Evolutionary conservation across 768 basidiomycete genomes (phyloP).

Genomic region (Boletales sp.): DNA sequence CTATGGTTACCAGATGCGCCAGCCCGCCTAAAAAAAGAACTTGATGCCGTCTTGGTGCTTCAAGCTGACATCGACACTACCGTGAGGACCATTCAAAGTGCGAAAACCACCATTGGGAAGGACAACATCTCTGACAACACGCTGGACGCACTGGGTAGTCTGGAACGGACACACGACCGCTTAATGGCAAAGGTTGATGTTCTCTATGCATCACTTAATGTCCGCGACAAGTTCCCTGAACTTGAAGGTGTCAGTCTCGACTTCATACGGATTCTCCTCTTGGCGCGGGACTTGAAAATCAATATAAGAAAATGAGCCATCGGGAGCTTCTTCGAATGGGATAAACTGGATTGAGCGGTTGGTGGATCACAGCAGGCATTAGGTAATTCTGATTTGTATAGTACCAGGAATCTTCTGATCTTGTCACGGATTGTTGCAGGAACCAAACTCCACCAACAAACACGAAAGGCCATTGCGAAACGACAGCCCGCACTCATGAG

Average conservation of each 20-base stretch:
- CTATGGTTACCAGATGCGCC: constrained; percentile 2
- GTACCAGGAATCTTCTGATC: no score
- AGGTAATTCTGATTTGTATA: no score
- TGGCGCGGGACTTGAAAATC: background rate
- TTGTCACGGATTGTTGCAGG: no score
- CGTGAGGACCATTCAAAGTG: constrained; percentile 19
- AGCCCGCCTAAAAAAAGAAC: constrained; percentile 2
- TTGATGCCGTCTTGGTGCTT: background rate
- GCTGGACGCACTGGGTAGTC: constrained; percentile 14
- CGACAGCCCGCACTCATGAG: background rate
- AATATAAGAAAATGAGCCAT: background rate
- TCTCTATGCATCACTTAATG: background rate
- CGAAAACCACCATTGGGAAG: constrained; percentile 5
- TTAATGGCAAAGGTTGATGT: background rate
- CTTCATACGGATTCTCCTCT: background rate
- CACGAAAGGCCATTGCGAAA: background rate
- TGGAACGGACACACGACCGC: background rate
- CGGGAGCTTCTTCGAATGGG: constrained; percentile 1
- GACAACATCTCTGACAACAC: background rate
- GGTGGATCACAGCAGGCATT: background rate
- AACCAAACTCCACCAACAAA: constrained; percentile 13
- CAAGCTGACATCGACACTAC: constrained; percentile 1
- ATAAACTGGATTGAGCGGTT: background rate
- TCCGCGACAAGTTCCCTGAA: background rate
- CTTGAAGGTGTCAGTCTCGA: background rate